These are phyloP conservation scores for Dothidotthia symphoricarpi DNA, from an alignment of 2,329 filamentous ascomycete species.

Conservation along the genomic window DNA sequence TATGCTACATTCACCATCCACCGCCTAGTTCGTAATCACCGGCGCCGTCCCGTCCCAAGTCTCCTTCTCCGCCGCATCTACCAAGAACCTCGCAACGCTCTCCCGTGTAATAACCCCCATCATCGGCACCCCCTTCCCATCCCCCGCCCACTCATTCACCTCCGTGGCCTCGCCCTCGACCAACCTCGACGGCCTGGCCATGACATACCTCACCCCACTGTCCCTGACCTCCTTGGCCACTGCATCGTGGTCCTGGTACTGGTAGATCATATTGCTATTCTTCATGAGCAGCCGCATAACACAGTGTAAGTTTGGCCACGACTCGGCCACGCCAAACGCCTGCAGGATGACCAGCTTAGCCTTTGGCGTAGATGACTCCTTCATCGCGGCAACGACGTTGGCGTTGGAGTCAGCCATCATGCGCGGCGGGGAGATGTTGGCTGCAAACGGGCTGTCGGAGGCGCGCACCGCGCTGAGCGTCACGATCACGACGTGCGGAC, in stretches of 20 bases:
- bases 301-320: slow-evolving; percentile 45
- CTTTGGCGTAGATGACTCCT: slow-evolving; percentile 29
- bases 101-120: slow-evolving; percentile 40
- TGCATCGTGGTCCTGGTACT: slow-evolving; percentile 50
- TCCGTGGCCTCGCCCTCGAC: slow-evolving; percentile 39
- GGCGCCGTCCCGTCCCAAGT: slow-evolving; percentile 48
- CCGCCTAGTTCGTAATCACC: slow-evolving; percentile 49
- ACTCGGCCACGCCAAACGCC: slow-evolving; percentile 51
- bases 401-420: slow-evolving; percentile 50
- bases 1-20: too few species aligned
- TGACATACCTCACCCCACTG: slow-evolving; percentile 42
- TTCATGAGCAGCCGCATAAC: slow-evolving; percentile 49
- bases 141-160: slow-evolving; percentile 45
- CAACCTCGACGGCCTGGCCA: slow-evolving; percentile 50
- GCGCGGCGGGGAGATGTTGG: slow-evolving; percentile 44
- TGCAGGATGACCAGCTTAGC: slow-evolving; percentile 52
- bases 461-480: slow-evolving; percentile 51
- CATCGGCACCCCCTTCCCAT: slow-evolving; percentile 46
- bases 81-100: slow-evolving; percentile 50
- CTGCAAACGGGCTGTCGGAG: slow-evolving; percentile 51
- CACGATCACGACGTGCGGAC: slow-evolving; percentile 46
- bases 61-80: slow-evolving; percentile 44
- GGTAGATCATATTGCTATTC: slow-evolving; percentile 49
- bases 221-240: slow-evolving; percentile 47
- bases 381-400: slow-evolving; percentile 43